A percentile compares a stretch with the other conserved stretches of the same genome.
Evolutionary conservation across 768 basidiomycete species (phyloP).

Genomic region (Leccinellum luteum): DNA sequence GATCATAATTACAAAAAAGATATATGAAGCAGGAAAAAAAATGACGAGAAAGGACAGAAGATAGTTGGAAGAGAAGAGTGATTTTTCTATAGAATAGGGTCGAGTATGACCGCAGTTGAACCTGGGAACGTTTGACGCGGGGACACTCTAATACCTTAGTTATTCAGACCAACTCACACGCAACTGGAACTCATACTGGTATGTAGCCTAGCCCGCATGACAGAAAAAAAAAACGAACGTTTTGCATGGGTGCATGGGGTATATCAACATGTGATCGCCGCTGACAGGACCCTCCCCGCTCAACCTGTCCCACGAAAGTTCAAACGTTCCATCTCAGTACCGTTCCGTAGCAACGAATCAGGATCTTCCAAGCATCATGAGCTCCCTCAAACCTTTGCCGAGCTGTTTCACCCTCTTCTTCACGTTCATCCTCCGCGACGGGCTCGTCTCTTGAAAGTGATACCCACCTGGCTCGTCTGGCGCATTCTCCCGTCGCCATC

Average conservation of each 20-base stretch:
- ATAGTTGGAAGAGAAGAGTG: conserved; percentile 12
- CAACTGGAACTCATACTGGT: background rate
- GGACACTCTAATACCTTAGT: background rate
- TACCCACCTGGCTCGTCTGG: conserved; percentile 31
- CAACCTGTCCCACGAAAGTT: background rate
- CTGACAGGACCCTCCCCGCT: background rate
- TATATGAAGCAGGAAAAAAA: conserved; percentile 10
- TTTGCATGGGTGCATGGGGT: conserved; percentile 1
- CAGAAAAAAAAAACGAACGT: conserved; percentile 4
- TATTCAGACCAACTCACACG: conserved; percentile 1
- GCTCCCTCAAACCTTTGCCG: conserved; percentile 31
- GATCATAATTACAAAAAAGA: conserved; percentile 19
- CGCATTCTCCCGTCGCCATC: conserved; percentile 31
- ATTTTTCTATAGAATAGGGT: background rate
- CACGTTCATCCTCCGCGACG: conserved; percentile 20
- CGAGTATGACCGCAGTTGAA: background rate
- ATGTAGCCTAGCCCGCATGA: background rate
- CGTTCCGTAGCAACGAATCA: conserved; percentile 4
- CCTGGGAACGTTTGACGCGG: background rate
- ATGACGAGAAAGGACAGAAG: conserved; percentile 18
- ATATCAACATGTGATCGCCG: conserved; percentile 13
- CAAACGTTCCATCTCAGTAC: background rate
- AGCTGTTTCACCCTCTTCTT: conserved; percentile 29
- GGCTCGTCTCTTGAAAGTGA: conserved; percentile 28
- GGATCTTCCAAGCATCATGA: conserved; percentile 28